Base-by-base conservation (phyloP, 1,284 basidiomycete genomes). In the Puccinia horiana region DNA sequence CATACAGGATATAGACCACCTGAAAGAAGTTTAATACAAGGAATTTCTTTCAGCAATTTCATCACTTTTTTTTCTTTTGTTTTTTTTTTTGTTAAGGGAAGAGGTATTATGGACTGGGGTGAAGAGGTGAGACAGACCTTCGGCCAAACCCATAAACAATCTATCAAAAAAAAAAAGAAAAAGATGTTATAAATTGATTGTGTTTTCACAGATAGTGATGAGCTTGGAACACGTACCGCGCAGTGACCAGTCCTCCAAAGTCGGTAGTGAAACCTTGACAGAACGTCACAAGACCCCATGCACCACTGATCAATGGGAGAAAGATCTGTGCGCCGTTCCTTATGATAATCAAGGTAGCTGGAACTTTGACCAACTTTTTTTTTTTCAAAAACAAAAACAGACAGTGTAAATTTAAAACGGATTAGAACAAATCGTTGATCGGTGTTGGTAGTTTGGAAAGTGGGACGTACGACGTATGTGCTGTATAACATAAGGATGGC, bases 331-430 rank as follows among this genome's bases (percentile, higher is more conserved):
- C 40, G 29, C 76, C 76, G 2, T 69, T 20, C 47, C 29, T 78
- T 26, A 69, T 78, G 1, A 67, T 12, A 4, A 54, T 3, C 47
- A 78, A 37, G n/a, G 32, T 78, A 0, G 76, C 76, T 8, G 76
- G 76, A 63, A 76, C 26, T 63, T 76, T 49, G 40, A 49, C 47
- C 40, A 76, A 20, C 75, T 76, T n/a, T n/a, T n/a, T n/a, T n/a
- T n/a, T n/a, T n/a, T n/a, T n/a, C n/a, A n/a, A n/a, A n/a, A n/a
- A n/a, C n/a, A n/a, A n/a, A n/a, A n/a, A n/a, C n/a, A n/a, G 16
- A n/a, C n/a, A n/a, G n/a, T n/a, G n/a, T n/a, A n/a, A 58, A 11
- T 61, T 76, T 32, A 16, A 26, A 37, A 20, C 40, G 12, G 18
- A 40, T 1, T 23, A 32, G 16, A 52, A 61, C 16, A 56, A 63